Conservation (phyloP, 192 early-diverging fungal genomes). For the Spizellomyces sp. region DNA sequence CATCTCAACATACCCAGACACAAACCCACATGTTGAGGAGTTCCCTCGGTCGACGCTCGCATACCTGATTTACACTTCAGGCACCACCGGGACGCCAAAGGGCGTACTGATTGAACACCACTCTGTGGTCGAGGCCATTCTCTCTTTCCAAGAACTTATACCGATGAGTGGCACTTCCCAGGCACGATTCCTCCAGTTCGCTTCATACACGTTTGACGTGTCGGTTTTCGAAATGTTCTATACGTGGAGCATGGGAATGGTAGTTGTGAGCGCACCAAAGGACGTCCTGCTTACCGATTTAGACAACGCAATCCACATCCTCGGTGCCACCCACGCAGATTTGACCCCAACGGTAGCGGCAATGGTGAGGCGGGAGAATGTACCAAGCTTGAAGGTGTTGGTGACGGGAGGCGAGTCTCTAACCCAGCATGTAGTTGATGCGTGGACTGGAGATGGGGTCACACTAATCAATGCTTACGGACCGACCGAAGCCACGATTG, state of each 20-base stretch:
- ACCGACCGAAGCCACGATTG: slow-evolving; percentile 29
- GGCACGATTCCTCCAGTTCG: slow-evolving; percentile 16
- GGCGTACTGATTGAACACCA: slow-evolving; percentile 25
- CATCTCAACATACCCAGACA: background rate
- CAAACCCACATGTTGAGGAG: background rate
- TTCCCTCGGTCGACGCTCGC: slow-evolving; percentile 12
- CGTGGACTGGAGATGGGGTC: slow-evolving; percentile 17
- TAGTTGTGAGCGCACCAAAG: slow-evolving; percentile 18
- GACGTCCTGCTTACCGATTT: slow-evolving; percentile 15
- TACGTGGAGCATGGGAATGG: slow-evolving; percentile 16
- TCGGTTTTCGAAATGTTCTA: slow-evolving; percentile 29
- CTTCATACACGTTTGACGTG: slow-evolving; percentile 23
- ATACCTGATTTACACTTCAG: slow-evolving; percentile 46
- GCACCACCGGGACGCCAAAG: slow-evolving; percentile 48
- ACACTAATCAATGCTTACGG: slow-evolving; percentile 28
- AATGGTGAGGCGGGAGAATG: background rate
- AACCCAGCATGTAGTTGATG: slow-evolving; percentile 12
- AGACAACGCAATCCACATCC: background rate
- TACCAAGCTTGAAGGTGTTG: background rate
- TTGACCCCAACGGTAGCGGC: slow-evolving; percentile 15
- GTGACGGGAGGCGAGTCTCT: slow-evolving; percentile 13
- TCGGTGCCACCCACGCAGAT: background rate
- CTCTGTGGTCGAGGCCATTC: background rate
- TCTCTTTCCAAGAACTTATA: background rate
- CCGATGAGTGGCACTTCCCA: background rate